These are phyloP conservation scores for Lactarius vividus DNA, from an alignment of 768 basidiomycete species.

Conservation along the genomic window DNA sequence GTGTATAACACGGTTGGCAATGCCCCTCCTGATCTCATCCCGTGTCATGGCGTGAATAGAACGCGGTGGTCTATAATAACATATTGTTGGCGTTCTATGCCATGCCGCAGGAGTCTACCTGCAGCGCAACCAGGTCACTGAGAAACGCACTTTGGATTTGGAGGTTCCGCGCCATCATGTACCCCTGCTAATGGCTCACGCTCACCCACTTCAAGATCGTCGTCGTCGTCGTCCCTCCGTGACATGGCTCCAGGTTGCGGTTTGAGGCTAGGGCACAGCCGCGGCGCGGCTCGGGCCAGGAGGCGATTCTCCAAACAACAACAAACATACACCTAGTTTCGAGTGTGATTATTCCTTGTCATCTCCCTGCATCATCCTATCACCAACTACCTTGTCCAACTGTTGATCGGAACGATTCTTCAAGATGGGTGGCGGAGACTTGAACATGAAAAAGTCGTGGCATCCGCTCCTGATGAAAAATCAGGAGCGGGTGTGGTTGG, in stretches of 20 bases:
- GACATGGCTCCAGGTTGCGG: constrained; percentile 30
- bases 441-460: constrained; percentile 99
- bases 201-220: constrained; percentile 36
- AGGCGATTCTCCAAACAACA: background rate
- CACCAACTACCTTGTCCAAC: constrained; percentile 3
- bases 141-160: constrained; percentile 30
- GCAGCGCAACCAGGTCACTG: constrained; percentile 13
- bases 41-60: constrained; percentile 86
- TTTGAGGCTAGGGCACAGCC: background rate
- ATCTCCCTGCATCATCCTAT: constrained; percentile 13
- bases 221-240: constrained; percentile 30
- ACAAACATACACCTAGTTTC: constrained; percentile 10
- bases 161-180: constrained; percentile 20
- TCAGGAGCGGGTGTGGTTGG: constrained; percentile 99
- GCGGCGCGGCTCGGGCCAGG: background rate
- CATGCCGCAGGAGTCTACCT: constrained; percentile 20
- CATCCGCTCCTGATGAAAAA: constrained; percentile 97
- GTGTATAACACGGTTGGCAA: constrained; percentile 89
- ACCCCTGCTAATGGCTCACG: constrained; percentile 32
- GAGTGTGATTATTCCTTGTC: too few species aligned
- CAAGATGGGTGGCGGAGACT: constrained; percentile 98
- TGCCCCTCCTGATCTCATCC: constrained; percentile 76
- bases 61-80: constrained; percentile 55
- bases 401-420: constrained; percentile 26
- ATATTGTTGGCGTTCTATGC: constrained; percentile 10